A percentile compares a stretch with the other conserved stretches of the same genome.
These are phyloP conservation scores for Exobasidium rhododendri DNA, from an alignment of 1,284 basidiomycete genomes.

Conservation along the genomic window DNA sequence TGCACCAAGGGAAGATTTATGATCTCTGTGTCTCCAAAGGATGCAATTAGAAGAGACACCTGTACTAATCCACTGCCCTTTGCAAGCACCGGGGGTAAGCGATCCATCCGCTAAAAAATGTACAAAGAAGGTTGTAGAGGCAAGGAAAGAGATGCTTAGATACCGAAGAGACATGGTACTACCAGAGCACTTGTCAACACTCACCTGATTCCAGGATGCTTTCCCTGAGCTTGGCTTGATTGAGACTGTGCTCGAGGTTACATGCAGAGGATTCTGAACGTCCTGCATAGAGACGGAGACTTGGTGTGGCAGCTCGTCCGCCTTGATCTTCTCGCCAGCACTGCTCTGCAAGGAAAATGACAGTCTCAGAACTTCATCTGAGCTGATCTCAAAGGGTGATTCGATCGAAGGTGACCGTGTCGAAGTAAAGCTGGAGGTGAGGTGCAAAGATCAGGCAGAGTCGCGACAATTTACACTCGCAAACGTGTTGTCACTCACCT, in stretches of 20 bases:
- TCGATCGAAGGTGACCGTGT: background rate
- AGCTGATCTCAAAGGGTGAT: background rate
- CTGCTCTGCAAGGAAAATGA: background rate
- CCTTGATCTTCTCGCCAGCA: slow-evolving; percentile 1
- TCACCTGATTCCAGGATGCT: slow-evolving; percentile 9
- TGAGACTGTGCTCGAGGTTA: background rate
- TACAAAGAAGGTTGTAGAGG: too few relatives aligned
- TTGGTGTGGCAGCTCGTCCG: slow-evolving; percentile 3
- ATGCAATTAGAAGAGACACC: background rate
- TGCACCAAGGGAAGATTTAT: background rate
- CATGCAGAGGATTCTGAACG: background rate
- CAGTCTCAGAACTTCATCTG: slow-evolving; percentile 6
- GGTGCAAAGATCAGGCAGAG: background rate
- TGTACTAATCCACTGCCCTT: background rate
- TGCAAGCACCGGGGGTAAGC: background rate
- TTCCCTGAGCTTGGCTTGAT: slow-evolving; percentile 8
- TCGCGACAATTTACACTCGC: too few relatives aligned
- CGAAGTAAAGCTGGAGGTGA: background rate
- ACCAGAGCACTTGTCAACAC: background rate
- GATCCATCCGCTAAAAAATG: slow-evolving; percentile 3
- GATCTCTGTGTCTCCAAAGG: slow-evolving; percentile 4
- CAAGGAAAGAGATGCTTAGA: background rate
- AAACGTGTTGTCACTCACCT: too few relatives aligned
- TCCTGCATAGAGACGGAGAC: background rate
- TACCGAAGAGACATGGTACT: background rate